Base-by-base conservation (phyloP, 2,329 filamentous ascomycete species). In the Aspergillus sp. region DNA sequence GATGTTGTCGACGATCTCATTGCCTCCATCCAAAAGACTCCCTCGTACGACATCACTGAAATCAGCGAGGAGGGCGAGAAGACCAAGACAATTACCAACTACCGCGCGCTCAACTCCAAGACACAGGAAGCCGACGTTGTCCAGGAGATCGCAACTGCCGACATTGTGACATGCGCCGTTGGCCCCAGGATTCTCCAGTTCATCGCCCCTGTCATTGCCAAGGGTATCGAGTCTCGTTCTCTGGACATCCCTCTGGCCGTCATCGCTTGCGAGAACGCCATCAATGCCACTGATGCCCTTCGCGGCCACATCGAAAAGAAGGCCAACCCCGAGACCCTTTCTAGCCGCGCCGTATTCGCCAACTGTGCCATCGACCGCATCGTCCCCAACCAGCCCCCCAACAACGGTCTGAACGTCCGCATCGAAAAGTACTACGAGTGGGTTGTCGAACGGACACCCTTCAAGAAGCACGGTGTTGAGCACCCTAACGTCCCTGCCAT, bases 401-500 rank as follows among this genome's bases (percentile, higher is more conserved):
- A 91, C 71, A 87, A 89, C 25, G 93, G 93, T 59, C 85, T 99
- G 49, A 89, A 97, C 74, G 95, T 99, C 68, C 93, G 90, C 73
- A 93, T 99, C 52, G 95, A 99, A 85, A 95, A 95, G 82, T 99
- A 98, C 85, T 97, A 92, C 82, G 95, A 99, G 83, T 99, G 95
- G 95, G 94, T 95, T 45, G 93, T 99, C 55, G 95, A 99, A 76
- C 83, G 87, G 76, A 90, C 87, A 49, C 94, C 94, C 2, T 97
- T 98, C 79, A 84, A 89, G 66, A 86, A 89, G 66, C 81, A 85
- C 64, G 83, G 84, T 57, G 54, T 62, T n/a, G 38, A 53, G n/a
- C 85, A 87, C 69, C 93, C 93, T 6, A 80, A 86, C 19, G 94
- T 99, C 73, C 80, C 95, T 68, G 94, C 93, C 63, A 89, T 98